Base-by-base conservation (phyloP, 1,284 basidiomycete genomes). In the Coniferiporia weirii region DNA sequence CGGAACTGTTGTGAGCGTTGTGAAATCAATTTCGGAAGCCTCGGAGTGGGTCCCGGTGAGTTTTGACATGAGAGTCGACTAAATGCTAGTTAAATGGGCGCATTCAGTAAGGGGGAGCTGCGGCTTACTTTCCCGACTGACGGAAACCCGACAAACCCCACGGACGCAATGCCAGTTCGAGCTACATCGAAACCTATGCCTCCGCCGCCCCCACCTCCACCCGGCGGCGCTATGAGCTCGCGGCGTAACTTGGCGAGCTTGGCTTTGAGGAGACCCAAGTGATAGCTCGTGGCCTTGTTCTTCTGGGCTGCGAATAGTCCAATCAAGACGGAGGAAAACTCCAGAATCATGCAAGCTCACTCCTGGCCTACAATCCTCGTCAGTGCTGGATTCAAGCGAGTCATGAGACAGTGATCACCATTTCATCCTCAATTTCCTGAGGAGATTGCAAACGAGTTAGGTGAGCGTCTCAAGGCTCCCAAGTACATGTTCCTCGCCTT, bases 21-120 rank as follows among this genome's bases (percentile, higher is more conserved):
- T 99, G 77, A 99, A 99, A 72, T 99, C 96, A 70, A 99, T 99
- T 64, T 91, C 95, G 6, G 97, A 98, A n/a, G 89, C 89, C 74
- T 98, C 95, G 44, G 95, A 98, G 67, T 95, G 91, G 20, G 96
- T 99, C 57, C 97, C 97, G 51, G 96, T 99, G 61, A 99, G 79
- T 70, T 96, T 98, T 48, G 95, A 95, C 96, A 99, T 99, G 54
- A 97, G 78, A 1, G 94, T 97, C 22, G 94, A 98, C 87, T 99
- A 78, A 43, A 54, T 8, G 27, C 17, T 52, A 12, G 35, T 66
- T 34, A 68, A 49, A 49, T 36, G 22, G 56, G 36, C 34, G 20
- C 10, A 67, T 62, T 34, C 44, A 62, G 64, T 50, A 65, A 66
- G 43, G 47, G 50, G 46, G n/a, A n/a, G 12, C 7, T 34, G 20